Base-by-base conservation (phyloP, 2,329 filamentous ascomycete genomes). In the Pseudogymnoascus pannorum region DNA sequence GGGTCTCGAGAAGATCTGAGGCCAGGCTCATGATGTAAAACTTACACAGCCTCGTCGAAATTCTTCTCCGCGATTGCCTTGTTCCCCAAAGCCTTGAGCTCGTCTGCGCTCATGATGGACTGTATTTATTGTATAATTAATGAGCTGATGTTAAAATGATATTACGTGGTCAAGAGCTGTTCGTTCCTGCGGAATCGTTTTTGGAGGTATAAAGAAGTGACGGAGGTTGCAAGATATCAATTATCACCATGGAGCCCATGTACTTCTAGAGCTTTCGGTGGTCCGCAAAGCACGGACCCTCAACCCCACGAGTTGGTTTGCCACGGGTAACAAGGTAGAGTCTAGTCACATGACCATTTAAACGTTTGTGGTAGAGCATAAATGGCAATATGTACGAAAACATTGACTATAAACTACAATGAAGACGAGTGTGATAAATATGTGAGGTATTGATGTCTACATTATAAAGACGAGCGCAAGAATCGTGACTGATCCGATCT, bases 1-100 rank as follows among this genome's bases (percentile, higher is more conserved):
- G 38, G n/a, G 38, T 48, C 20, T 33, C 57, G 18, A n/a, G 22
- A 59, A 64, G 29, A 18, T 20, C 11, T 24, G 22, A 16, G 33
- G 35, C 35, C 24, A 36, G 38, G 29, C 26, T 22, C 9, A 16
- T 7, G 14, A 58, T 64, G 44, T 57, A 60, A 38, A 58, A 86
- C 91, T 77, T 84, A 97, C 93, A 96, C 86, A 72, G 94, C 94
- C 75, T 93, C 91, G 72, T 92, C 84, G 75, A 96, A 99, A 77
- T 97, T 92, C 84, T 97, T 97, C 65, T 91, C 92, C 67, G 91
- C 88, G 77, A 99, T 99, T 77, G 95, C 92, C 82, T 96, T 96
- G 83, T 99, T 99, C 81, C 93, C 94, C 75, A 94, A 88, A 72
- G 92, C 91, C 82, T 99, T 99, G 72, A 99, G 86, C 84, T 93